phyloP scores from a whole-genome alignment of 2,329 filamentous ascomycete genomes.

The Ambrosiella cleistominuta region DNA sequence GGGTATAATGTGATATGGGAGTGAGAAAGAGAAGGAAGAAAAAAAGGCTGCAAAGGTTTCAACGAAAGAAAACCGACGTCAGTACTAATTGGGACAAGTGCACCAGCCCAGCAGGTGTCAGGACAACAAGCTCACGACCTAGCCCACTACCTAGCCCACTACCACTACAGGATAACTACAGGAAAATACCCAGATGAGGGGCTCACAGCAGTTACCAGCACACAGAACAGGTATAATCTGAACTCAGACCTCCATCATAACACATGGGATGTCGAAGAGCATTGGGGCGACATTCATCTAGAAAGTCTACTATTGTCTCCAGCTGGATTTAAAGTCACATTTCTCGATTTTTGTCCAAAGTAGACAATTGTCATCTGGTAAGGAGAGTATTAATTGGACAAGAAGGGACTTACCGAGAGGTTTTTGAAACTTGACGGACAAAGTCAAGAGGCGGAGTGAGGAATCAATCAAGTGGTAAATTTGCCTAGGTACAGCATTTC shows the following conservation, averaged over 20 bases:
- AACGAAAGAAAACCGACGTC: conserved; percentile 17
- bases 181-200: too few relatives aligned
- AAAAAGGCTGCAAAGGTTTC: conserved; percentile 11
- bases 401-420: not conserved
- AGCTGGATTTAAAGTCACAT: too few relatives aligned
- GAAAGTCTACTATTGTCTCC: too few relatives aligned
- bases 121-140: not conserved
- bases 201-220: too few relatives aligned
- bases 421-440: conserved; percentile 9
- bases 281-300: too few relatives aligned
- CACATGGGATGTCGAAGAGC: too few relatives aligned
- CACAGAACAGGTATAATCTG: too few relatives aligned
- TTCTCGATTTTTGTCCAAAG: too few relatives aligned
- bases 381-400: not conserved
- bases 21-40: conserved; percentile 15
- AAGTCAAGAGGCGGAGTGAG: not conserved
- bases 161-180: not conserved
- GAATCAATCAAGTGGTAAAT: not conserved
- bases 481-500: not conserved
- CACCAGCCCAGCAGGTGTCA: not conserved
- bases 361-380: not conserved
- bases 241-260: too few relatives aligned
- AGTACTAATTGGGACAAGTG: conserved; percentile 15
- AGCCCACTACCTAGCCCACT: not conserved
- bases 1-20: conserved; percentile 17